Base-by-base conservation (phyloP, 495 filamentous ascomycete genomes). In the Viridothelium virens region DNA sequence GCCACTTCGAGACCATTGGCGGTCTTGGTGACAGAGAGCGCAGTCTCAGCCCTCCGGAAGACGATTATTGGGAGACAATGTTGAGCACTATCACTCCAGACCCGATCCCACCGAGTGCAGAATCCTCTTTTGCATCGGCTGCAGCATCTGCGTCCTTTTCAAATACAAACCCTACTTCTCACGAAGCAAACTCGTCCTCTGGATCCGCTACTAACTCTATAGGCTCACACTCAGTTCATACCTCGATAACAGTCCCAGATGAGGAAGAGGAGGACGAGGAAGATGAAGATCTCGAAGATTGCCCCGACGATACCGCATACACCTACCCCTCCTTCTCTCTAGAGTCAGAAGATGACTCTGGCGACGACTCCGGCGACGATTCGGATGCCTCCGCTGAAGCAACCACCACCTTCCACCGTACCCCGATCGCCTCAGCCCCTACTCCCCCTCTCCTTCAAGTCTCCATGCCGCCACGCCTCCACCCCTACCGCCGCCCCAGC, bases 11-110 rank as follows among this genome's bases (percentile, higher is more conserved):
- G 31, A 59, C 53, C 31, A 59, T 87, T 4, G 88, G 93, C 78
- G 91, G 91, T 14, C 81, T 96, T 38, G 91, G 91, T 16, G 91
- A 96, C 74, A 87, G 90, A 47, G 85, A 90, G 65, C 84, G 91
- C 50, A 95, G 91, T 71, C 78, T 89, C 62, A 92, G 89, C 74
- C 89, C 91, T 2, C 63, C 65, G 4, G 66, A 68, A 14, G 71
- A 48, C 62, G 81, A 83, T 62, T 80, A 82, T 18, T 96, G 92
- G 92, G 87, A 92, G 61, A 90, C 86, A 10, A 82, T 96, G 67
- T 81, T 90, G 65, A 87, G 83, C 9, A 94, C 90, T 2, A 84
- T 96, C 59, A 85, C 88, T 0, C 91, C 90, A 3, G 92, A 96
- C 74, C 84, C 86, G 9, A 88, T 86, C 62, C 82, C 91, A 9